Conservation (phyloP, 2,329 filamentous ascomycete species). For the Ceratocystis cubensis region DNA sequence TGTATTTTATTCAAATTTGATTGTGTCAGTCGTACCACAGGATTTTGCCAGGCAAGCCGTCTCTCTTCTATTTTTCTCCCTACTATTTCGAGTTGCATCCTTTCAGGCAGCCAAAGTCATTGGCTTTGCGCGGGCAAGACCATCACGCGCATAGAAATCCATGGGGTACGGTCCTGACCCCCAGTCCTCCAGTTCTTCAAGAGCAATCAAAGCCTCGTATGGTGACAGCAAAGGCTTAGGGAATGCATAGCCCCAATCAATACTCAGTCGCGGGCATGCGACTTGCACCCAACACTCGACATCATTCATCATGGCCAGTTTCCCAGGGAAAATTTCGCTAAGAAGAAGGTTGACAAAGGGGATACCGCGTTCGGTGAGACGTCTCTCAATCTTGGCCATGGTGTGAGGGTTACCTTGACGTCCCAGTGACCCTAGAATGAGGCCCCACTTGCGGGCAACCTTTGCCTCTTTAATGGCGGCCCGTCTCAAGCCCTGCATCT, state of each 20-base stretch:
- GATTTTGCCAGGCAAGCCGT: not conserved
- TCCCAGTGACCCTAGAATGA: slow-evolving; percentile 85
- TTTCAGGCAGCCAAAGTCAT: slow-evolving; percentile 25
- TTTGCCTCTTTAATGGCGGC: slow-evolving; percentile 66
- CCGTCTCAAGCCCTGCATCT: slow-evolving; percentile 71
- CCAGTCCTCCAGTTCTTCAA: slow-evolving; percentile 69
- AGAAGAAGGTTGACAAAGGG: slow-evolving; percentile 76
- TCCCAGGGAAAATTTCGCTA: slow-evolving; percentile 92
- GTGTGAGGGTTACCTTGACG: slow-evolving; percentile 94
- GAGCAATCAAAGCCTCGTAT: slow-evolving; percentile 85
- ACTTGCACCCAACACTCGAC: slow-evolving; percentile 98
- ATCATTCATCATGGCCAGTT: slow-evolving; percentile 82
- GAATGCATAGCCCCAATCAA: slow-evolving; percentile 98
- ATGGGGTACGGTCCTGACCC: slow-evolving; percentile 74
- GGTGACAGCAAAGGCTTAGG: slow-evolving; percentile 77
- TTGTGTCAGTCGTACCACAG: not conserved
- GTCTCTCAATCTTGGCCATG: slow-evolving; percentile 70
- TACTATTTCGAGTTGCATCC: not conserved
- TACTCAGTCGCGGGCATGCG: slow-evolving; percentile 89
- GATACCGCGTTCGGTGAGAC: slow-evolving; percentile 57
- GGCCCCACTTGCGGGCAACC: slow-evolving; percentile 75
- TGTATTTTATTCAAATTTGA: slow-evolving; percentile 4
- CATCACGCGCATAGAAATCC: slow-evolving; percentile 94
- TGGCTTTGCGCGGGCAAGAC: slow-evolving; percentile 65
- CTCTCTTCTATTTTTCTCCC: not conserved